These are phyloP conservation scores for Pythium oligandrum DNA, from an alignment of 352 stramenopile species.

Conservation along the genomic window DNA sequence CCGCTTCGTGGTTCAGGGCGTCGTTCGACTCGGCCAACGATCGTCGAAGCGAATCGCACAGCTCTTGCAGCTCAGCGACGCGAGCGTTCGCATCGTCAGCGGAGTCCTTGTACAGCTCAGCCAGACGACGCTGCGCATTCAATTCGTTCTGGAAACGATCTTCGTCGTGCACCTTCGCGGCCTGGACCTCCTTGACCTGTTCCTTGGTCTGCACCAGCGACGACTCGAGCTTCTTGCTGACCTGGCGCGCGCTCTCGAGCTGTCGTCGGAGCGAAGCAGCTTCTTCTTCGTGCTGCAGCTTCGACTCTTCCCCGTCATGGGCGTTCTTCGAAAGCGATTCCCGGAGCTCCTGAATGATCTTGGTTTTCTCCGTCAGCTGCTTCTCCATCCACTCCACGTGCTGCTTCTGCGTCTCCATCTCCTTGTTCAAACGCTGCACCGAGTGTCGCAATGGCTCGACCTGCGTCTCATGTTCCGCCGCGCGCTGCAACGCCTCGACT, in stretches of 20 bases:
- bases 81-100: conserved; percentile 43
- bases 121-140: conserved; percentile 56
- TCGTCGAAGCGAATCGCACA: conserved; percentile 52
- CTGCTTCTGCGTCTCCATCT: conserved; percentile 42
- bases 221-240: conserved; percentile 62
- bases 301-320: conserved; percentile 53
- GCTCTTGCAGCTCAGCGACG: conserved; percentile 47
- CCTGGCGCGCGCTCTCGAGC: conserved; percentile 52
- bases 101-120: conserved; percentile 71
- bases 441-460: conserved; percentile 49
- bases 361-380: conserved; percentile 64
- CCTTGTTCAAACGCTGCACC: conserved; percentile 41
- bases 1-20: conserved; percentile 49
- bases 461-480: conserved; percentile 51
- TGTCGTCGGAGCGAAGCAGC: conserved; percentile 20
- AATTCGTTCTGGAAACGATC: conserved; percentile 67
- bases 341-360: conserved; percentile 53
- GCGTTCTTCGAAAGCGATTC: conserved; percentile 45
- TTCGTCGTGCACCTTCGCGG: conserved; percentile 51
- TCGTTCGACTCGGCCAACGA: conserved; percentile 60
- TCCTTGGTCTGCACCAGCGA: conserved; percentile 61
- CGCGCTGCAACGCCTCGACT: conserved; percentile 56
- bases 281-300: conserved; percentile 24
- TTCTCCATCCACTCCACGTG: conserved; percentile 67
- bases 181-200: conserved; percentile 62